These are phyloP conservation scores for Galeopsis tetrahit DNA, from an alignment of 257 asterid genomes.

Conservation along the genomic window DNA sequence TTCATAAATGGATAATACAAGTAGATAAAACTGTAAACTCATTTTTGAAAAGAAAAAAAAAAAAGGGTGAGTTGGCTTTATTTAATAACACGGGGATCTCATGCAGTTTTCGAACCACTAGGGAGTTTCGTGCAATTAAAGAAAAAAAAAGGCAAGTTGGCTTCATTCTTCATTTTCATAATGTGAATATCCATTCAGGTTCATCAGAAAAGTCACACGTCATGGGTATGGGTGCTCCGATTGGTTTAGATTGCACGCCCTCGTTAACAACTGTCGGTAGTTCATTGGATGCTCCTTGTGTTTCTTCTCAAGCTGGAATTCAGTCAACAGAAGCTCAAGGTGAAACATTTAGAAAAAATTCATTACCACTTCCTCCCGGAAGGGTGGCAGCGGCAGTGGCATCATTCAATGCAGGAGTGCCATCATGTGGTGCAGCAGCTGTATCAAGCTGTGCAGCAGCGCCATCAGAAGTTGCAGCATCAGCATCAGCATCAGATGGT, in stretches of 20 bases:
- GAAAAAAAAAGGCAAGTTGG: too few species aligned
- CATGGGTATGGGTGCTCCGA: slow-evolving; percentile 40
- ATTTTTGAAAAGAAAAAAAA: too few species aligned
- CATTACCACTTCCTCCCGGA: slow-evolving; percentile 82
- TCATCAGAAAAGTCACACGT: slow-evolving; percentile 44
- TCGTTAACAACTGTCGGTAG: slow-evolving; percentile 38
- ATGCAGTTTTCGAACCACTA: too few species aligned
- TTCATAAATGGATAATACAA: too few species aligned
- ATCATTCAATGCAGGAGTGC: not conserved
- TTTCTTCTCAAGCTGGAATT: slow-evolving; percentile 39
- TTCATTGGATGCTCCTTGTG: slow-evolving; percentile 29
- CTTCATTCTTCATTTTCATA: slow-evolving; percentile 26
- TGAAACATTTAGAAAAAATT: slow-evolving; percentile 33
- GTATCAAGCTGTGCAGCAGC: not conserved
- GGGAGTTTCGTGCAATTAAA: too few species aligned
- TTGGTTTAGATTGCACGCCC: slow-evolving; percentile 36
- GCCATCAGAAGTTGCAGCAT: not conserved
- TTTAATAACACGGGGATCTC: too few species aligned
- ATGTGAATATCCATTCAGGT: slow-evolving; percentile 42
- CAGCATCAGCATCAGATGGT: not conserved
- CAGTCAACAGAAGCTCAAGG: slow-evolving; percentile 35
- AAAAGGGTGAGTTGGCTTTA: too few species aligned
- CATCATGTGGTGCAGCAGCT: not conserved
- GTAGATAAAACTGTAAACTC: too few species aligned
- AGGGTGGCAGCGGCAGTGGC: slow-evolving; percentile 16